Conservation (phyloP, 1,139 yeast genomes). For the Geotrichum australiense region DNA sequence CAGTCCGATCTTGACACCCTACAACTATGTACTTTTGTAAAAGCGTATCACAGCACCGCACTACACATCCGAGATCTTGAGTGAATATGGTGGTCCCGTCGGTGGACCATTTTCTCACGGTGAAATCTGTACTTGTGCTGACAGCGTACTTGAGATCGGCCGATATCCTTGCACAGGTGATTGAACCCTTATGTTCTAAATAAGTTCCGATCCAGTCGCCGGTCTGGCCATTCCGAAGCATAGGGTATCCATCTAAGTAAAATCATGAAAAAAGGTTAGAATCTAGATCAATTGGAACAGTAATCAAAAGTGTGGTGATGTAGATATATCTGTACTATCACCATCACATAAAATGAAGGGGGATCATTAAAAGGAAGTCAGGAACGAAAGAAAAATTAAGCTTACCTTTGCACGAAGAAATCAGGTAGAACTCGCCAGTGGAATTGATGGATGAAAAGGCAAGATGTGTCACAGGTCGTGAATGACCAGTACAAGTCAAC, state of each 20-base stretch:
- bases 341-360: neutral
- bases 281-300: neutral
- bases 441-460: slow-evolving; percentile 27
- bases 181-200: slow-evolving; percentile 37
- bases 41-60: slow-evolving; percentile 34
- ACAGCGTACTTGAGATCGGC: slow-evolving; percentile 27
- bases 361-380: neutral
- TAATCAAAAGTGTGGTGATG: neutral
- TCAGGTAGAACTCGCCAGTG: slow-evolving; percentile 23
- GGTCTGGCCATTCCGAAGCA: slow-evolving; percentile 35
- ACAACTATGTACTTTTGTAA: slow-evolving; percentile 20
- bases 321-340: neutral
- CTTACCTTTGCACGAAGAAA: slow-evolving; percentile 35
- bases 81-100: slow-evolving; percentile 32
- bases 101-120: slow-evolving; percentile 35
- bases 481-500: slow-evolving; percentile 36
- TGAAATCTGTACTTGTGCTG: slow-evolving; percentile 36
- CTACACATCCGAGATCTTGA: slow-evolving; percentile 27
- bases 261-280: neutral
- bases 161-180: slow-evolving; percentile 34
- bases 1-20: slow-evolving; percentile 26
- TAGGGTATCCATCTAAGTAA: slow-evolving; percentile 38
- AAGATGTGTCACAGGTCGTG: slow-evolving; percentile 36
- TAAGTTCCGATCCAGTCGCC: slow-evolving; percentile 39
- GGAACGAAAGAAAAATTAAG: neutral